Percentiles rank a stretch among this genome's conserved stretches.
Conservation (phyloP, 139 green algal genomes). For the Chlorella sp. region DNA sequence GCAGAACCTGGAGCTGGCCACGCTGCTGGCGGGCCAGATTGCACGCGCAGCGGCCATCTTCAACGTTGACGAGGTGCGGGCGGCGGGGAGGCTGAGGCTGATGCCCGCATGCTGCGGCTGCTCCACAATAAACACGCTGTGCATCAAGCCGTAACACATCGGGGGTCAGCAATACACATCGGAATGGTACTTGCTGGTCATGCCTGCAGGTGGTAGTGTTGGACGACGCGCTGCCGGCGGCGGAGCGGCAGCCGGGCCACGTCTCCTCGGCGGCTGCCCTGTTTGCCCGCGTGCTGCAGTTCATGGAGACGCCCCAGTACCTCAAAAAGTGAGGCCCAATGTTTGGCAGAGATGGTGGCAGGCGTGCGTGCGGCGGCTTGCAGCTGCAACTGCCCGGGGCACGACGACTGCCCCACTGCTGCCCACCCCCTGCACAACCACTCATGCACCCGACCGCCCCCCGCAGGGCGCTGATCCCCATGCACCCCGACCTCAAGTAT, state of each 20-base stretch:
- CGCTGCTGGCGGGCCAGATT: constrained; percentile 75
- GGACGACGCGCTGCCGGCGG: constrained; percentile 58
- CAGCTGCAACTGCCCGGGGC: too few relatives aligned
- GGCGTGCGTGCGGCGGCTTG: too few relatives aligned
- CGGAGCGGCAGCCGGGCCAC: constrained; percentile 18
- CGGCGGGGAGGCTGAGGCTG: too few relatives aligned
- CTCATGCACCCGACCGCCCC: too few relatives aligned
- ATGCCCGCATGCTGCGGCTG: too few relatives aligned
- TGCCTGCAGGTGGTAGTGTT: constrained; percentile 70
- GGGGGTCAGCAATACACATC: too few relatives aligned
- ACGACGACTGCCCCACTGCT: too few relatives aligned
- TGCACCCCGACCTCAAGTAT: constrained; percentile 72
- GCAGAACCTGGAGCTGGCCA: constrained; percentile 76
- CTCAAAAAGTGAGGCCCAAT: constrained; percentile 63
- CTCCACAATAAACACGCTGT: too few relatives aligned
- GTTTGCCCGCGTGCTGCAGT: constrained; percentile 84
- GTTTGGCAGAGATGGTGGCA: too few relatives aligned
- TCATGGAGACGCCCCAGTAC: constrained; percentile 91
- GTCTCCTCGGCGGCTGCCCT: constrained; percentile 68
- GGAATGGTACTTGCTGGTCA: too few relatives aligned
- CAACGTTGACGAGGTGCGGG: constrained; percentile 76
- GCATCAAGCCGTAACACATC: too few relatives aligned
- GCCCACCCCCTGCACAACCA: too few relatives aligned
- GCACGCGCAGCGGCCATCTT: constrained; percentile 83
- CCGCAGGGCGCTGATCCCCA: constrained; percentile 65